Evolutionary conservation across 306 rosid species (phyloP).

Genomic region (Cucurbita pepo): DNA sequence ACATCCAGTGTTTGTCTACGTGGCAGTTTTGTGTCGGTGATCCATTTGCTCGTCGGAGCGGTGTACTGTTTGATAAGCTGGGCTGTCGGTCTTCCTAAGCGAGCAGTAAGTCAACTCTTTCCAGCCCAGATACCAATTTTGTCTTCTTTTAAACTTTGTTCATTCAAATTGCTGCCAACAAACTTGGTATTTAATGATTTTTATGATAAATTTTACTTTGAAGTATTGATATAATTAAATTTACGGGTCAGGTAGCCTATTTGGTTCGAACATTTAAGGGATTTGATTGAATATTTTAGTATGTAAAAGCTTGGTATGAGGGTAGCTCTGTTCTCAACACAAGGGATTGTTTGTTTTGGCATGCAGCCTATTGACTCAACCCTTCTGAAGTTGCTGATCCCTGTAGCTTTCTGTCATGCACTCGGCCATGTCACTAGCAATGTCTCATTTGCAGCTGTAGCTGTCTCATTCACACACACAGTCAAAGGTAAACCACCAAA

Average conservation of each 20-base stretch:
- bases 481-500: conserved; percentile 18
- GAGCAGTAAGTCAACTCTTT: conserved; percentile 28
- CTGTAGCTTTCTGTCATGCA: conserved; percentile 44
- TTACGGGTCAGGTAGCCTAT: too few relatives aligned
- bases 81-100: conserved; percentile 47
- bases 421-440: conserved; percentile 44
- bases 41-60: conserved; percentile 36
- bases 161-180: too few relatives aligned
- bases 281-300: too few relatives aligned
- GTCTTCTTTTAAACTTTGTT: background rate
- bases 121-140: background rate
- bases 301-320: background rate
- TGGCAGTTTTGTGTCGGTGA: conserved; percentile 41
- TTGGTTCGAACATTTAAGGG: too few relatives aligned
- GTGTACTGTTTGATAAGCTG: conserved; percentile 39
- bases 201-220: background rate
- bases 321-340: background rate
- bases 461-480: conserved; percentile 48
- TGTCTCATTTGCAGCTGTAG: conserved; percentile 48
- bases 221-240: background rate
- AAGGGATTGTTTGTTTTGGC: background rate
- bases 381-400: conserved; percentile 29
- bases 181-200: too few relatives aligned
- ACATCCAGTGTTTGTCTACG: background rate
- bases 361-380: conserved; percentile 32